Conservation (phyloP, 768 basidiomycete genomes). For the Tylopilus sp. region DNA sequence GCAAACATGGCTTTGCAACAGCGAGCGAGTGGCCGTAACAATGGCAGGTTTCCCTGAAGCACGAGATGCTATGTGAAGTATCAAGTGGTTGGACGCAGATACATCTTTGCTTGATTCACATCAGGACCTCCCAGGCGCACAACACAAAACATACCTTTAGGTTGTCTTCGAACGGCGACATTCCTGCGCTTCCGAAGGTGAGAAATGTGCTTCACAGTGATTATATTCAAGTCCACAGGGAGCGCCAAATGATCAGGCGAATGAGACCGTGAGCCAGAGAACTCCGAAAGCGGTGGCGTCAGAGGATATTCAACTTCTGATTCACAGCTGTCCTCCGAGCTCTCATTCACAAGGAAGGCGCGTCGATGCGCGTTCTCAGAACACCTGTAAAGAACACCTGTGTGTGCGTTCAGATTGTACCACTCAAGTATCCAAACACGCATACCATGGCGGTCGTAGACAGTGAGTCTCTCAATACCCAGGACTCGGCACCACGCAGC, state of each 20-base stretch:
- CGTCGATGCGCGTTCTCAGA: conserved; percentile 41
- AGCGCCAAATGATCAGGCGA: conserved; percentile 43
- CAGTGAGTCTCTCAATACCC: conserved; percentile 61
- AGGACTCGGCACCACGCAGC: conserved; percentile 60
- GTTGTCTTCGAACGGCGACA: conserved; percentile 24
- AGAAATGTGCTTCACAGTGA: conserved; percentile 19
- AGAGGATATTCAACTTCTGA: conserved; percentile 67
- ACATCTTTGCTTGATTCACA: conserved; percentile 6
- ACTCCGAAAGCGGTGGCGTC: conserved; percentile 77
- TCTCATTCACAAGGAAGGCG: conserved; percentile 27
- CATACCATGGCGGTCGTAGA: conserved; percentile 73
- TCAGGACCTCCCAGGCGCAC: conserved; percentile 10
- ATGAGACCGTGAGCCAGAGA: conserved; percentile 59
- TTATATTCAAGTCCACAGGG: conserved; percentile 12
- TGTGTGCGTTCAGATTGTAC: conserved; percentile 5
- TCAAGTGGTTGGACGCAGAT: conserved; percentile 30
- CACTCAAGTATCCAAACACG: conserved; percentile 1
- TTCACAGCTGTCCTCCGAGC: conserved; percentile 36
- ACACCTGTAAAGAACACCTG: conserved; percentile 42
- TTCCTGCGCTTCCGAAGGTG: conserved; percentile 21
- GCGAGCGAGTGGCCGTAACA: conserved; percentile 47
- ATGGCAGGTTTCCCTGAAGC: conserved; percentile 64
- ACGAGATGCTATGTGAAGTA: conserved; percentile 55
- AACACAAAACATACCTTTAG: conserved; percentile 18
- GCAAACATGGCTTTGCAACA: conserved; percentile 33